These are phyloP conservation scores for Phytopythium oedochilum DNA, from an alignment of 352 stramenopile genomes.

Conservation along the genomic window DNA sequence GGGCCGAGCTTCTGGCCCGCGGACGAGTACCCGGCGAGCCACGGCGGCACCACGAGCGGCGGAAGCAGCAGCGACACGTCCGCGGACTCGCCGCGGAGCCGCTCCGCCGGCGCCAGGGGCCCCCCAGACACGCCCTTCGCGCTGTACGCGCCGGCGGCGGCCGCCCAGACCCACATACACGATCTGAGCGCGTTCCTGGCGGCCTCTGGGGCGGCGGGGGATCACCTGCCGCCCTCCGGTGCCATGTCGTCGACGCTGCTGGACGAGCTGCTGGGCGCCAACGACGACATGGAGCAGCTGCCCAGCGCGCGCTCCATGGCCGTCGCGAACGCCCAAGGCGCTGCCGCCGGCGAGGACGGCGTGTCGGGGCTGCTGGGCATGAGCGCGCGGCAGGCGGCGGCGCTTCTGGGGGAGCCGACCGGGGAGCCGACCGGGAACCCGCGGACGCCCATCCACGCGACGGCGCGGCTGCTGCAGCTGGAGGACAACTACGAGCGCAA, in stretches of 20 bases:
- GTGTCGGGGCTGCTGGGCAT: not conserved
- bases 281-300: slow-evolving; percentile 12
- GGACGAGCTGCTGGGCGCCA: slow-evolving; percentile 29
- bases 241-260: slow-evolving; percentile 27
- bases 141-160: not conserved
- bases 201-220: slow-evolving; percentile 3
- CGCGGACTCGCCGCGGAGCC: not conserved
- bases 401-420: no score
- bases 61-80: not conserved
- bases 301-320: not conserved
- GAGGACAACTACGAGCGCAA: slow-evolving; percentile 71
- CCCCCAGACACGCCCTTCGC: not conserved
- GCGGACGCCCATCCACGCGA: slow-evolving; percentile 4
- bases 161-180: slow-evolving; percentile 11
- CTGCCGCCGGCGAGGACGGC: not conserved
- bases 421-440: no score
- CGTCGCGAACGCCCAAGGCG: not conserved
- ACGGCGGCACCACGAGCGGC: not conserved
- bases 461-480: slow-evolving; percentile 33
- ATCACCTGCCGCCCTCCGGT: not conserved
- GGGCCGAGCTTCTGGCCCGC: slow-evolving; percentile 4
- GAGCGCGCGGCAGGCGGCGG: not conserved
- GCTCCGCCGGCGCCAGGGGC: no score
- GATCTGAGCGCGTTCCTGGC: slow-evolving; percentile 30
- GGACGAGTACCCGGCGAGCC: not conserved